These are phyloP conservation scores for Nematodospora valgi DNA, from an alignment of 805 yeast species.

Conservation along the genomic window DNA sequence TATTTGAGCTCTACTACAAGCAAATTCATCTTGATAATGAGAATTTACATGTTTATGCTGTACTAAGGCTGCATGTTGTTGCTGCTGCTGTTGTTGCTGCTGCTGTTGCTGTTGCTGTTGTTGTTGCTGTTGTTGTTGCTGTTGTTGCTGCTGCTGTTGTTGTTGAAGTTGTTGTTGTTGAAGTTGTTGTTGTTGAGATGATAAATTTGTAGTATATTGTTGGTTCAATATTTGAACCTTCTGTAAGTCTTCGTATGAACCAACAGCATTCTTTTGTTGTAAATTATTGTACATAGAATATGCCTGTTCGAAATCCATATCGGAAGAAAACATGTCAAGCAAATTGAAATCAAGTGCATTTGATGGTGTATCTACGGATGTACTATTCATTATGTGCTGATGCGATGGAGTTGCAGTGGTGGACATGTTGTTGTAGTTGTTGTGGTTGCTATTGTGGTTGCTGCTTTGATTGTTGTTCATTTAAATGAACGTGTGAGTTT, in stretches of 20 bases:
- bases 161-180: neutral
- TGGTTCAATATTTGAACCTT: constrained; percentile 32
- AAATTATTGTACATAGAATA: constrained; percentile 36
- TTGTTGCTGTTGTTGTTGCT: too few species aligned
- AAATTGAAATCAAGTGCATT: constrained; percentile 4
- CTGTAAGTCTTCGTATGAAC: constrained; percentile 35
- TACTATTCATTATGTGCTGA: too few species aligned
- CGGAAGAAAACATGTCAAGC: constrained; percentile 31
- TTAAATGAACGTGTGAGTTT: too few species aligned
- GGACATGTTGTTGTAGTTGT: too few species aligned
- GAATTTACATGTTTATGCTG: too few species aligned
- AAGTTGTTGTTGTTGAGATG: constrained; percentile 2
- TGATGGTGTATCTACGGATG: too few species aligned
- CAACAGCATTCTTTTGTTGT: constrained; percentile 35
- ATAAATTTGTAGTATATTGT: constrained; percentile 7
- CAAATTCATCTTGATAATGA: constrained; percentile 6
- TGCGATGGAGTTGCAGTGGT: too few species aligned
- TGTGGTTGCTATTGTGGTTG: too few species aligned
- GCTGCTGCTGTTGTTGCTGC: constrained; percentile 1
- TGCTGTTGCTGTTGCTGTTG: constrained; percentile 1
- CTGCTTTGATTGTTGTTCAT: too few species aligned
- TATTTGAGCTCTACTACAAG: constrained; percentile 8
- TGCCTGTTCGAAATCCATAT: constrained; percentile 47
- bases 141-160: neutral
- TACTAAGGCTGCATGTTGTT: neutral